Percentiles rank a stretch among this genome's conserved stretches.
phyloP scores from a whole-genome alignment of 192 early-diverging fungal genomes.

The Coemansia sp. region DNA sequence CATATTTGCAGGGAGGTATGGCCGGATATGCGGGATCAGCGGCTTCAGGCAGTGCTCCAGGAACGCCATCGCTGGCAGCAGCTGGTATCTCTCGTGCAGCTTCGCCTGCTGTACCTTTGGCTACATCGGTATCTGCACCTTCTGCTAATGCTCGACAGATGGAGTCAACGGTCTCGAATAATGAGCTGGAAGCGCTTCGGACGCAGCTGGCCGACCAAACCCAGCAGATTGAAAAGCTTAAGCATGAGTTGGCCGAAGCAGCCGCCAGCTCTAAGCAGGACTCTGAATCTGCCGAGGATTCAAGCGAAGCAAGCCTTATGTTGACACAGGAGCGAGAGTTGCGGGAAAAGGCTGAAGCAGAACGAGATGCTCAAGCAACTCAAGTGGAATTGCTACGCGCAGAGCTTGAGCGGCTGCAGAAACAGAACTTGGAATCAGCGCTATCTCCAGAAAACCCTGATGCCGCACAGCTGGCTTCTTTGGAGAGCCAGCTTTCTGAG shows the following conservation, averaged over 20 bases:
- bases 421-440: not conserved
- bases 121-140: not conserved
- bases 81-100: conserved; percentile 21
- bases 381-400: conserved; percentile 19
- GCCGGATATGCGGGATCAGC: conserved; percentile 22
- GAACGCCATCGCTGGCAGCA: conserved; percentile 27
- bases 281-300: not conserved
- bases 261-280: not conserved
- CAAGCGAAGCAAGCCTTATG: not conserved
- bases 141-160: not conserved
- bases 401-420: conserved; percentile 8
- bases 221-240: conserved; percentile 22
- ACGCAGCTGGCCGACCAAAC: conserved; percentile 25
- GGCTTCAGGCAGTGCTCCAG: conserved; percentile 23
- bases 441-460: conserved; percentile 6
- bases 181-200: conserved; percentile 30
- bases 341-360: conserved; percentile 18
- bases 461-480: conserved; percentile 7
- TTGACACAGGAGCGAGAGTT: conserved; percentile 20
- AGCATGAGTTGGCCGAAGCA: conserved; percentile 16
- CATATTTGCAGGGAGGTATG: conserved; percentile 36
- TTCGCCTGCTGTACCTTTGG: conserved; percentile 18
- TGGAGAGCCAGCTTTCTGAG: conserved; percentile 26
- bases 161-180: conserved; percentile 20
- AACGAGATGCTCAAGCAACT: conserved; percentile 10